phyloP scores from a whole-genome alignment of 2,329 filamentous ascomycete genomes.

The Fusarium sp. region DNA sequence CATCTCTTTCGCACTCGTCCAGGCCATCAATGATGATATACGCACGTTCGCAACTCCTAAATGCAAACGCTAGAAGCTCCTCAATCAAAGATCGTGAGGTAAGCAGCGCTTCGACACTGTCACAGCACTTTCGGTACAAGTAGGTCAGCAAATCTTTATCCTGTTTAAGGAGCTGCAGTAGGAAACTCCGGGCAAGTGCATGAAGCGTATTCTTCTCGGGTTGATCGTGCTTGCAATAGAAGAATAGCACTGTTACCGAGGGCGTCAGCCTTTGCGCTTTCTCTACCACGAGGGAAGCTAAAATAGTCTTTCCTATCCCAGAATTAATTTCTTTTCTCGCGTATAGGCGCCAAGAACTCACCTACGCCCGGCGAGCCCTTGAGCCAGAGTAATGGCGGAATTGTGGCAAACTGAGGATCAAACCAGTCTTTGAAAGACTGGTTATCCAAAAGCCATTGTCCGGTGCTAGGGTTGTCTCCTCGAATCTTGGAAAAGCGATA shows the following conservation, averaged over 20 bases:
- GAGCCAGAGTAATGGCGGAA: not conserved
- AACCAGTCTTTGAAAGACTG: rapidly evolving
- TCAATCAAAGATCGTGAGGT: rapidly evolving
- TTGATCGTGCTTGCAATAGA: rapidly evolving
- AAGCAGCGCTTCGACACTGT: rapidly evolving
- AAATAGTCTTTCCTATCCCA: rapidly evolving
- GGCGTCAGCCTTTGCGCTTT: rapidly evolving
- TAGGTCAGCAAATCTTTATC: rapidly evolving
- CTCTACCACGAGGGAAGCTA: rapidly evolving
- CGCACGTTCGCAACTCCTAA: not conserved
- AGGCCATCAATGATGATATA: not conserved
- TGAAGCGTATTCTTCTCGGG: rapidly evolving
- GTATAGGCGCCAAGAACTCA: rapidly evolving
- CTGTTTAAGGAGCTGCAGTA: rapidly evolving
- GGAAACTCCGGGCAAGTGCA: rapidly evolving
- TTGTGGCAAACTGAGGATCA: rapidly evolving
- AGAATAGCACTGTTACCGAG: rapidly evolving
- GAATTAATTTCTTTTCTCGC: not conserved
- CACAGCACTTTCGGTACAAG: rapidly evolving
- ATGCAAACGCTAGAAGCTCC: not conserved
- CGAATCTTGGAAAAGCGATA: not conserved
- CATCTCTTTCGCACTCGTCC: not conserved
- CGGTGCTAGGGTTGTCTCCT: not conserved
- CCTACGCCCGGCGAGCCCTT: not conserved
- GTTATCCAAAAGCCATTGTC: not conserved